These are phyloP conservation scores for Alternaria atra DNA, from an alignment of 2,329 filamentous ascomycete genomes.

Conservation along the genomic window DNA sequence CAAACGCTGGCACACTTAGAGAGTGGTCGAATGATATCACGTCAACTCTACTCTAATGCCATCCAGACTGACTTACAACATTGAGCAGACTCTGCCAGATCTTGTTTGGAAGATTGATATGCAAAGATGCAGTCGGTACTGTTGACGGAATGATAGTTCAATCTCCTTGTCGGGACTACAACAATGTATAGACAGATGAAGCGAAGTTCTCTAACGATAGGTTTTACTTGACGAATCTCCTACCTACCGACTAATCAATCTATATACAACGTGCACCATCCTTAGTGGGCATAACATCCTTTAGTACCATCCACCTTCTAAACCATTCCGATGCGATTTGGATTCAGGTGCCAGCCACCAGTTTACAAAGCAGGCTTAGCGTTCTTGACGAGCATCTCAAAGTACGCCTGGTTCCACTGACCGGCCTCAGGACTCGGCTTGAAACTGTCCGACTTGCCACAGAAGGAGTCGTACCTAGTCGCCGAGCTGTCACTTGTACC, in stretches of 20 bases:
- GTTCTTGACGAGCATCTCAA: constrained; percentile 50
- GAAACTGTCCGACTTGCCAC: constrained; percentile 64
- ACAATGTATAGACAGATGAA: constrained; percentile 4
- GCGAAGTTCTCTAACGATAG: constrained; percentile 2
- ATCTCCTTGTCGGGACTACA: neutral
- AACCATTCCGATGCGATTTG: neutral
- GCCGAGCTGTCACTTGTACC: constrained; percentile 57
- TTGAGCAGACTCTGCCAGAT: neutral
- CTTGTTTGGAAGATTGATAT: too few species aligned
- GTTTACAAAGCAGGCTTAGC: constrained; percentile 49
- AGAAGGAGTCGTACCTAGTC: constrained; percentile 64
- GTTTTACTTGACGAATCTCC: neutral
- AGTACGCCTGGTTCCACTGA: constrained; percentile 67
- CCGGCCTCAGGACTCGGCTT: constrained; percentile 75
- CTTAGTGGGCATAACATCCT: neutral
- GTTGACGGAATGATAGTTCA: neutral
- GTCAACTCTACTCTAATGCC: neutral
- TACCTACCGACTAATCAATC: neutral
- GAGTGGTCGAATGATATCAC: neutral
- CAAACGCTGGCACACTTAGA: neutral
- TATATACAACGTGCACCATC: constrained; percentile 19
- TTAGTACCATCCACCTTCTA: neutral
- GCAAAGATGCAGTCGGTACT: neutral
- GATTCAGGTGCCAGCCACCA: neutral
- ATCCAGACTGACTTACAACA: neutral